Evolutionary conservation across 2,329 filamentous ascomycete species (phyloP).

Genomic region (Dactylellina haptotyla): DNA sequence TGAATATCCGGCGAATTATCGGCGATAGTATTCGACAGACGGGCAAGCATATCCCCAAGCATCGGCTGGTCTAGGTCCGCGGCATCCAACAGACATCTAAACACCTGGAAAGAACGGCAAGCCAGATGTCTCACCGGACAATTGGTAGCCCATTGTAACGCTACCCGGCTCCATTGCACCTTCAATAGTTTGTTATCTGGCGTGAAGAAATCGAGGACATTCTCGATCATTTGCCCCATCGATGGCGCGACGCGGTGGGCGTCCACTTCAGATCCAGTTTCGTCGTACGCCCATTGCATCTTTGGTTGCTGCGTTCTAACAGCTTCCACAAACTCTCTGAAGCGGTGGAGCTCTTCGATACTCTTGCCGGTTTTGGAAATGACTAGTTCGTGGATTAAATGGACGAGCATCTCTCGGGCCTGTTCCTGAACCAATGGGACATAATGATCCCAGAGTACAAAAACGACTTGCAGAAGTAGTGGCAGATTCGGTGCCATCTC

Average conservation of each 20-base stretch:
- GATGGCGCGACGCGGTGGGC: constrained; percentile 83
- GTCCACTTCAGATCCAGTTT: constrained; percentile 79
- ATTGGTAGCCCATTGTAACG: constrained; percentile 93
- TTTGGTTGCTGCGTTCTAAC: constrained; percentile 84
- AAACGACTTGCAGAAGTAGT: constrained; percentile 86
- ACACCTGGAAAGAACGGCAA: constrained; percentile 96
- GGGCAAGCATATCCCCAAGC: constrained; percentile 95
- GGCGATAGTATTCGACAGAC: constrained; percentile 94
- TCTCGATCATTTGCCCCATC: constrained; percentile 84
- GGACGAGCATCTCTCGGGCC: constrained; percentile 95
- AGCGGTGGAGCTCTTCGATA: constrained; percentile 75
- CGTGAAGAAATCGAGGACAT: constrained; percentile 86
- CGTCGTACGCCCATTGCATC: constrained; percentile 94
- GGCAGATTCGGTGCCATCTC: constrained; percentile 82
- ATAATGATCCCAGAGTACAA: constrained; percentile 97
- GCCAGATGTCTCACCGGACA: constrained; percentile 94
- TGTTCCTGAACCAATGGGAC: constrained; percentile 94
- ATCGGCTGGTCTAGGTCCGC: constrained; percentile 80
- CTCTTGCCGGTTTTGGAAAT: constrained; percentile 72
- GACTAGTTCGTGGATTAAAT: constrained; percentile 94
- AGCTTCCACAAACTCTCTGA: constrained; percentile 78
- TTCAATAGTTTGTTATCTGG: constrained; percentile 85
- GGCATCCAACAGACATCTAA: constrained; percentile 89
- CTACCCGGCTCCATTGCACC: constrained; percentile 89
- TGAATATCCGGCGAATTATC: constrained; percentile 88